These are phyloP conservation scores for Scleromitrula shiraiana DNA, from an alignment of 2,329 filamentous ascomycete species.

Conservation along the genomic window DNA sequence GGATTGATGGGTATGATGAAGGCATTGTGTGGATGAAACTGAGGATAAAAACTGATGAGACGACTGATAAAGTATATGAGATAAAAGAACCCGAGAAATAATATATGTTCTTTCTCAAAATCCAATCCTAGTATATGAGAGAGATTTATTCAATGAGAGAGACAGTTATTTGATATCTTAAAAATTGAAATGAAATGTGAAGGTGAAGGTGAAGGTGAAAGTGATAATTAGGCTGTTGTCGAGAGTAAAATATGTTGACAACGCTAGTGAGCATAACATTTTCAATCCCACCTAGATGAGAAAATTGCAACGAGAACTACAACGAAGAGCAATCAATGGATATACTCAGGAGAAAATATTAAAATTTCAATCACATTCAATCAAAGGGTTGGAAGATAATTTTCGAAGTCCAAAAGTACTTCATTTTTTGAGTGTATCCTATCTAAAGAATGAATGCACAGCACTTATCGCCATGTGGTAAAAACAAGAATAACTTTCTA, in stretches of 20 bases:
- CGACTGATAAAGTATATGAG: background rate
- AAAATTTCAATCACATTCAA: background rate
- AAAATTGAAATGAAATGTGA: background rate
- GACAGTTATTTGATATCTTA: too few species aligned
- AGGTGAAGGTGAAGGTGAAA: background rate
- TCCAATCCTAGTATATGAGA: too few species aligned
- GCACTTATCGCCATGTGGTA: constrained; percentile 27
- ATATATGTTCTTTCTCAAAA: background rate
- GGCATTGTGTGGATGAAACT: constrained; percentile 13
- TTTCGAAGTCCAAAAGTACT: background rate
- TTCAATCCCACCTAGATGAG: background rate
- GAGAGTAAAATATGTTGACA: background rate
- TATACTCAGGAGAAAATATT: background rate
- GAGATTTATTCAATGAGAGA: too few species aligned
- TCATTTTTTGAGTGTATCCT: constrained; percentile 2
- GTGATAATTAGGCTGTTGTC: background rate
- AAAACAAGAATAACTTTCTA: constrained; percentile 10
- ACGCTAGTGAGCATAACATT: background rate
- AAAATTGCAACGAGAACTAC: too few species aligned
- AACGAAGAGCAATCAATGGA: too few species aligned
- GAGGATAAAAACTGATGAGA: background rate
- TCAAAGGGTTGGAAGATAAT: background rate
- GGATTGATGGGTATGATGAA: constrained; percentile 22
- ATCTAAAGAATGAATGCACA: constrained; percentile 28
- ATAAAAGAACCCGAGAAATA: background rate